phyloP scores from a whole-genome alignment of 225 moss, liverwort and hornwort species.

The Neckera pumila region DNA sequence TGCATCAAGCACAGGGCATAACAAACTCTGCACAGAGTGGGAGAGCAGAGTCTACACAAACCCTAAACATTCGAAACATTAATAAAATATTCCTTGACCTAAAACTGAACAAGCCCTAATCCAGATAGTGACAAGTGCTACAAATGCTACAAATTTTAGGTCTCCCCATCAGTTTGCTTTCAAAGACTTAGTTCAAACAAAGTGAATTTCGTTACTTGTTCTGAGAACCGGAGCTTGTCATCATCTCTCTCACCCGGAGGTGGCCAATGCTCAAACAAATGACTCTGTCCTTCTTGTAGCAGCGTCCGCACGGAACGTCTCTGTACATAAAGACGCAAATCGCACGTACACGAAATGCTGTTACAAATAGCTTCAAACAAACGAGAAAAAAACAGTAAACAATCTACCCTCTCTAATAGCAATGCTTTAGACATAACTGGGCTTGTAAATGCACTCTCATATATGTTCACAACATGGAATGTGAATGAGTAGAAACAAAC shows the following conservation, averaged over 20 bases:
- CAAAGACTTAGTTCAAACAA: not conserved
- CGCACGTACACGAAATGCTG: not conserved
- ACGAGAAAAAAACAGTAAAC: not conserved
- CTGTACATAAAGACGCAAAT: not conserved
- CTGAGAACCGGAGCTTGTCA: slow-evolving; percentile 59
- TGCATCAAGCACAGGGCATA: not conserved
- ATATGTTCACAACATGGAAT: too few species aligned
- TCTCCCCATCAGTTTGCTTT: not conserved
- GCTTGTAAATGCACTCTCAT: not conserved
- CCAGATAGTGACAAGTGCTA: not conserved
- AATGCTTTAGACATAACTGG: too few species aligned
- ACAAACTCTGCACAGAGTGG: not conserved
- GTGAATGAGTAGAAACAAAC: not conserved
- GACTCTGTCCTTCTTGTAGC: slow-evolving; percentile 46
- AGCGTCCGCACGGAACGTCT: slow-evolving; percentile 31
- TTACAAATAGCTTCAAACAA: not conserved
- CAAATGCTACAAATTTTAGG: too few species aligned
- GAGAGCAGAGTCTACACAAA: not conserved
- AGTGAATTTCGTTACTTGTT: not conserved
- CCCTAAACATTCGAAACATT: not conserved
- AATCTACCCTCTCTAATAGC: not conserved
- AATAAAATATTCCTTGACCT: not conserved
- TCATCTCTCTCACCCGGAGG: slow-evolving; percentile 36
- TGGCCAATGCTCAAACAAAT: slow-evolving; percentile 55
- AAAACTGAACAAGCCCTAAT: not conserved